Evolutionary conservation across 2,329 filamentous ascomycete species (phyloP).

Genomic region (Canariomyces notabilis): DNA sequence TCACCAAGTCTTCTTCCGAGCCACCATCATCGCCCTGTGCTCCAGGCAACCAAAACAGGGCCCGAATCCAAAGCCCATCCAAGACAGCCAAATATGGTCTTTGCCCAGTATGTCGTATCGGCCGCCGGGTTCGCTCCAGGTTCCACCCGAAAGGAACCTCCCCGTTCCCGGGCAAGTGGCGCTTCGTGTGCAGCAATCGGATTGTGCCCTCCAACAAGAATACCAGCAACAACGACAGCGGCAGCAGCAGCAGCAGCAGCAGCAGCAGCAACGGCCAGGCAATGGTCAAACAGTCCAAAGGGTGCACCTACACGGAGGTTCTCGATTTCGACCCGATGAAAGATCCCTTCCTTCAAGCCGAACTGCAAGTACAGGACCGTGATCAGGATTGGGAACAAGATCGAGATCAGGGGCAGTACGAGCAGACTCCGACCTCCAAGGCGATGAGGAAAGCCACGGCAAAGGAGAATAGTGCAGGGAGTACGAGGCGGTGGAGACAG

Average conservation of each 20-base stretch:
- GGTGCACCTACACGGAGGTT: constrained; percentile 8
- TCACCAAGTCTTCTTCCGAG: background rate
- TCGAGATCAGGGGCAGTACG: too few species aligned
- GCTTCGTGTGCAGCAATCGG: constrained; percentile 13
- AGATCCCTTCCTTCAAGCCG: background rate
- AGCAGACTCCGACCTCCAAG: too few species aligned
- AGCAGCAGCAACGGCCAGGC: background rate
- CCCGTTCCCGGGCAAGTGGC: constrained; percentile 10
- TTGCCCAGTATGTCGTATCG: constrained; percentile 14
- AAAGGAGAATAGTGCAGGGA: background rate
- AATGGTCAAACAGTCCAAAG: background rate
- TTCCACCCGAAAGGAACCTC: constrained; percentile 8
- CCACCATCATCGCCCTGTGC: too few species aligned
- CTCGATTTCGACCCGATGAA: constrained; percentile 4
- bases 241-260: too few species aligned
- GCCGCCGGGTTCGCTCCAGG: constrained; percentile 12
- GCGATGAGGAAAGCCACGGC: background rate
- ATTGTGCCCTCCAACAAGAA: background rate
- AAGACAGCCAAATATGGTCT: constrained; percentile 13
- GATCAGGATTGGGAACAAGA: too few species aligned
- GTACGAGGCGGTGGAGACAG: background rate
- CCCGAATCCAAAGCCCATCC: background rate
- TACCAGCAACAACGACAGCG: background rate
- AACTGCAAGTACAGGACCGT: too few species aligned
- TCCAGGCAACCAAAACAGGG: background rate